Evolutionary conservation across 345 rosid genomes (phyloP), one percentile per base, ranked within the genome.

Genomic region (Aquilaria sinensis): DNA sequence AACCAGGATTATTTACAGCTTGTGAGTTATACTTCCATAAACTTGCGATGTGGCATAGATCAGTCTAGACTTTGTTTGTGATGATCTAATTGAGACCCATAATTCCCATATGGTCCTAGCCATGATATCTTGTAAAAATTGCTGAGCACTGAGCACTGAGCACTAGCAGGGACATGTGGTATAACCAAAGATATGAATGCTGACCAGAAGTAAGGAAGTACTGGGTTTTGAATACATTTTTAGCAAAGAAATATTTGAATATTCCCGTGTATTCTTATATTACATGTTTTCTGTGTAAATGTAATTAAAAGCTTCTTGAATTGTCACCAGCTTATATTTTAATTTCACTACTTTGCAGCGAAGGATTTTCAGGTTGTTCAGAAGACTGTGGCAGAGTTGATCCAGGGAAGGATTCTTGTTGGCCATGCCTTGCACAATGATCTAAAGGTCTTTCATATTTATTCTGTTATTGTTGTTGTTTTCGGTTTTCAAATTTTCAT

Each of bases 341-440:
- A 48, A 12, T 66, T 71, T 13, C 51, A 51, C 51, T 15, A 29
- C 16, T 58, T 57, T 70, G 69, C 85, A 90, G 99, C 96, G 61
- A 94, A 85, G 79, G 92, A 85, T 77, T 90, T 94, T 60, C 60
- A 64, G 2, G 64, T 66, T 58, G 96, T 77, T 71, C 99, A 94
- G 77, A 81, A 81, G 75, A 83, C 90, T 77, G 92, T 94, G 61
- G 96, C 95, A 13, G 90, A 85, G 62, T 63, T 94, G 71, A 83
- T 83, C 49, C 77, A 85, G 73, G 96, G 89, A 74, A 85, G 80
- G 77, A 82, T 88, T 70, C 90, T 94, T 47, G 95, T 88, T 33
- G 99, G 96, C 52, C 99, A 88, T 67, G 97, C 99, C 59, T 77
- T 94, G 81, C 89, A 81, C 67, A 94, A 94, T 69, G 96, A 94